Evolutionary conservation across 176 grass and related monocot species (phyloP), one percentile per base, ranked within the genome.

Genomic region (Calamus simplicifolius): DNA sequence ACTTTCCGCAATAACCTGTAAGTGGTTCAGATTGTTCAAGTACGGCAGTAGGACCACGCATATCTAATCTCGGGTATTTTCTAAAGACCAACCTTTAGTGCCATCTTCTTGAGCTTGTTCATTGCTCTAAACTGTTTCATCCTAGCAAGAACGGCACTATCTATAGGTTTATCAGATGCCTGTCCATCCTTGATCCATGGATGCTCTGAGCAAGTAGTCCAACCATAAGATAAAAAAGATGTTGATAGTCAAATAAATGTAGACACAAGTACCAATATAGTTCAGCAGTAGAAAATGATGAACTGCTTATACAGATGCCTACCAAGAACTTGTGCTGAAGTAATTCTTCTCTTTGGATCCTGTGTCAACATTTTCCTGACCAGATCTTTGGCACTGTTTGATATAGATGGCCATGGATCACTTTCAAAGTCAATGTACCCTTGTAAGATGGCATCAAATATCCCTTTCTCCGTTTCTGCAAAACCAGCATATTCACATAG

Each of bases 91-190:
- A 96, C 94, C 87, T 98, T 98, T 21, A 98, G 71, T 67, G 94
- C 94, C 94, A 98, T 89, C 73, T 98, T 92, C 83, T 98, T 98
- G 35, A 98, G 81, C 64, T 98, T 98, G 77, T 98, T 98, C 87
- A 92, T 92, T 70, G 94, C 94, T 83, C 88, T 98, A 70, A 98
- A 92, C 66, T 98, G 94, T 52, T 98, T 98, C 94, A 98, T 98
- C 73, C 94, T 98, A 59, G 88, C 89, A 80, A 98, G 94, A 70
- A 98, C 94, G 35, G 88, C 94, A 62, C 81, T 98, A 57, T 92
- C 88, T 4, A 98, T 88, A 63, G 94, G 94, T 54, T 98, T 98
- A 58, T 98, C 87, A 59, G 94, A 98, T 70, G 94, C 88, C 3
- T 85, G 75, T 66, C 92, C 80, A 59, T 69, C 94, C 65, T 66